phyloP scores from a whole-genome alignment of 345 rosid species.

The Tarenaya hassleriana region DNA sequence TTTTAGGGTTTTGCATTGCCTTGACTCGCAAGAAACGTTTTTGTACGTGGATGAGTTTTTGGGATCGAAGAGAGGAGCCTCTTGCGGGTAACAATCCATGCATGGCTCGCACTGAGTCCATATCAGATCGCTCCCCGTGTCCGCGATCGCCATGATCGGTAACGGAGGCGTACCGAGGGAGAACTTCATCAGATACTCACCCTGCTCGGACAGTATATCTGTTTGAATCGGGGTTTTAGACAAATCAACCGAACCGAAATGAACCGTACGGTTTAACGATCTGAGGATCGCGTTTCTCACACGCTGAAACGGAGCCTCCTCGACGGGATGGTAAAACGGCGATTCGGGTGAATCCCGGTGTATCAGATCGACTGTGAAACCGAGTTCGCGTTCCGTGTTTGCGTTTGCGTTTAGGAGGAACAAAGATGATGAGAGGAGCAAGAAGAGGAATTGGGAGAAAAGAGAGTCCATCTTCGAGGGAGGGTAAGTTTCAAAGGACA shows the following conservation, averaged over 20 bases:
- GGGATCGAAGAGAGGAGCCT: slow-evolving; percentile 34
- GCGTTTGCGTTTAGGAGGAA: slow-evolving; percentile 23
- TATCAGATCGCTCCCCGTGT: slow-evolving; percentile 33
- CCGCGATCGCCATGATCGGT: slow-evolving; percentile 15
- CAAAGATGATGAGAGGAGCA: slow-evolving; percentile 10
- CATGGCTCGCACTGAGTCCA: slow-evolving; percentile 39
- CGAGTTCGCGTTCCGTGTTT: slow-evolving; percentile 17
- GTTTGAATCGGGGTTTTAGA: slow-evolving; percentile 12
- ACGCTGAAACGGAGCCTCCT: slow-evolving; percentile 21
- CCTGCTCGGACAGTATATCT: slow-evolving; percentile 2
- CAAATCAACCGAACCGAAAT: slow-evolving; percentile 5
- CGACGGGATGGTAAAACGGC: slow-evolving; percentile 28
- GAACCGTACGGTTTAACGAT: slow-evolving; percentile 23
- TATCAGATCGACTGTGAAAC: slow-evolving; percentile 30
- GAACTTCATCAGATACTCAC: slow-evolving; percentile 31
- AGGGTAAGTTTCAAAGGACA: background rate
- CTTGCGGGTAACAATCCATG: slow-evolving; percentile 29
- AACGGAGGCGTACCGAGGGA: slow-evolving; percentile 32
- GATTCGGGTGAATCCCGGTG: slow-evolving; percentile 36
- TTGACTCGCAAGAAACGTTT: slow-evolving; percentile 29
- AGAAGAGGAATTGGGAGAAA: slow-evolving; percentile 11
- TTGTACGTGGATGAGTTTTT: slow-evolving; percentile 35
- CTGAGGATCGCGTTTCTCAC: slow-evolving; percentile 20
- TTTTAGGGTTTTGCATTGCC: slow-evolving; percentile 9
- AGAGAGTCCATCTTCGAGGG: slow-evolving; percentile 16